phyloP scores from a whole-genome alignment of 495 filamentous ascomycete species.

The Evansstolkia leycettana region DNA sequence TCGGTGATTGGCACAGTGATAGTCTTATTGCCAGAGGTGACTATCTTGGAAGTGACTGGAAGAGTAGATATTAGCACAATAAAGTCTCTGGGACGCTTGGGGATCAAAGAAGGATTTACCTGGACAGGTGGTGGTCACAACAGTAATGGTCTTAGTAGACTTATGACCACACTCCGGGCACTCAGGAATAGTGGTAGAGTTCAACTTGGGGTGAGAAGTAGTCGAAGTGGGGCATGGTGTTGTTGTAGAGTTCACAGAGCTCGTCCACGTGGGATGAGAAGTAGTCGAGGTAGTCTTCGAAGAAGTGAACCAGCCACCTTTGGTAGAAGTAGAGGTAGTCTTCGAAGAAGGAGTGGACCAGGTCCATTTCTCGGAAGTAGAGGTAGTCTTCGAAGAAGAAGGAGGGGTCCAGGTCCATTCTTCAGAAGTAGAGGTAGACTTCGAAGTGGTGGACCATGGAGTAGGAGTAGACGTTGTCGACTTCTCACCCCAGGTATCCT shows the following conservation, averaged over 20 bases:
- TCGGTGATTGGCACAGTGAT: slow-evolving; percentile 9
- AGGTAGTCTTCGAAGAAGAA: slow-evolving; percentile 3
- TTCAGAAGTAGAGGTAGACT: neutral
- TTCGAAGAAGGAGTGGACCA: neutral
- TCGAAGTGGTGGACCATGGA: slow-evolving; percentile 1
- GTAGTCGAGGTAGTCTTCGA: neutral
- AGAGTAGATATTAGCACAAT: no score
- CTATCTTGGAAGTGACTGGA: neutral
- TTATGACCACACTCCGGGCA: no score
- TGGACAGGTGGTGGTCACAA: no score
- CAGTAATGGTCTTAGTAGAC: slow-evolving; percentile 5
- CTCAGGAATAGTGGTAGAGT: no score
- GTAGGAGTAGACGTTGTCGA: slow-evolving; percentile 1
- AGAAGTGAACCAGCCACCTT: no score
- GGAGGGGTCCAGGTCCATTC: slow-evolving; percentile 1
- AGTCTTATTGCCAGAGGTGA: no score
- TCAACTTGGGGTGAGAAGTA: no score
- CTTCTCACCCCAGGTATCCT: slow-evolving; percentile 6
- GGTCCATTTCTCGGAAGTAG: neutral
- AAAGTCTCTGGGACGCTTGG: no score
- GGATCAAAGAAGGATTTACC: no score
- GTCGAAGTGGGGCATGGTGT: no score
- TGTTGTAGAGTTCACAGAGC: no score
- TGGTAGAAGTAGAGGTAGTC: slow-evolving; percentile 2
- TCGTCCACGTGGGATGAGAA: no score